Conservation (phyloP, 345 rosid genomes). For the Garcia nutans region DNA sequence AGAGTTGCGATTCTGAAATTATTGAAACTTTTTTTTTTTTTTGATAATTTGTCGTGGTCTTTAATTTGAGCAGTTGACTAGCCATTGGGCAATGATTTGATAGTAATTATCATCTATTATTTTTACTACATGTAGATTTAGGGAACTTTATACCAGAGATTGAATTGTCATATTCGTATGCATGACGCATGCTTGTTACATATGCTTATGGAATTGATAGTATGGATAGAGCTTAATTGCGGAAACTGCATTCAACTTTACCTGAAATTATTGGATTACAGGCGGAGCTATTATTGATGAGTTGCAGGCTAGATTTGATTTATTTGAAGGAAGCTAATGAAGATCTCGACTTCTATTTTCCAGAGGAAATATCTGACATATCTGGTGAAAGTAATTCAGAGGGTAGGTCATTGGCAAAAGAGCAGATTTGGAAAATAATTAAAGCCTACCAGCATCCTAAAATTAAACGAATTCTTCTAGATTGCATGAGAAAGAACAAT, state of each 20-base stretch:
- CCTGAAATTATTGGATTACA: constrained; percentile 37
- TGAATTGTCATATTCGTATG: neutral
- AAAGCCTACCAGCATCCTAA: constrained; percentile 39
- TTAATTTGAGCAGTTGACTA: neutral
- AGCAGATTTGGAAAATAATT: constrained; percentile 42
- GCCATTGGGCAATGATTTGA: neutral
- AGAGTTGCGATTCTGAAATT: neutral
- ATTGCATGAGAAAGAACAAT: constrained; percentile 54
- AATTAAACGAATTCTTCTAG: constrained; percentile 45
- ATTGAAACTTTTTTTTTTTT: neutral
- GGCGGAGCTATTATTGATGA: constrained; percentile 58
- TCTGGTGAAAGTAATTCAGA: constrained; percentile 20
- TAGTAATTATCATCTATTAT: neutral
- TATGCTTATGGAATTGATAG: no score
- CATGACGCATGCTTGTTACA: neutral
- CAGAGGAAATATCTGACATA: constrained; percentile 30
- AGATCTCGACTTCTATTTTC: constrained; percentile 43
- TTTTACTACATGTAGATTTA: neutral
- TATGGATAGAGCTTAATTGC: neutral
- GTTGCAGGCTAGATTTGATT: constrained; percentile 64
- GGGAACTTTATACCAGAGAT: neutral
- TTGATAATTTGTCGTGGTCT: neutral
- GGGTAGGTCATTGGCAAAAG: constrained; percentile 30
- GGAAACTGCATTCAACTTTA: neutral
- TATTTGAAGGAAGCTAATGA: constrained; percentile 50